Base-by-base conservation (phyloP, 2,329 filamentous ascomycete species). In the Conoideocrella luteorostrata region DNA sequence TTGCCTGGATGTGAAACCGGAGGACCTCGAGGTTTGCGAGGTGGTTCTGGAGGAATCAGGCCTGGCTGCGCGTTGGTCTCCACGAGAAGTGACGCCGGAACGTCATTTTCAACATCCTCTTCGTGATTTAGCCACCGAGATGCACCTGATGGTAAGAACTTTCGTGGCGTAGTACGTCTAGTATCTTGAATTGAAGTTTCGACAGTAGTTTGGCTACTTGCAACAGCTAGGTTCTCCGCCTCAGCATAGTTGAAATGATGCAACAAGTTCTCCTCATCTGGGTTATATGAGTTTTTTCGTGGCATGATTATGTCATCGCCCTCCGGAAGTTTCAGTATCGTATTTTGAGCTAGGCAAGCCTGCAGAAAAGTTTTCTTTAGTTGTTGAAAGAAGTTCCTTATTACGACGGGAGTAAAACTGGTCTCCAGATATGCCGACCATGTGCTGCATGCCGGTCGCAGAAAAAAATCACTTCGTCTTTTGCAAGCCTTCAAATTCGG, bases 21-120 rank as follows among this genome's bases (percentile, higher is more conserved):
- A 10, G 21, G 7, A n/a, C 33, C 38, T n/a, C 29, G 39, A 20
- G 39, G 23, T 15, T 12, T 10, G n/a, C 17, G n/a, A 11, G 30
- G 7, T 4, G 33, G 7, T 11, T 42, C 32, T 2, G 38, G 4
- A 6, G 21, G 20, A 12, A 9, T 22, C 22, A 26, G 34, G 15
- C 32, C 20, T n/a, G 15, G 5, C 18, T 34, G 34, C 13, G 46
- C 63, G 38, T 72, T 70, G 4, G 62, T 67, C 56, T 84, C 80
- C 17, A 84, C 73, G 15, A 84, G 59, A 15, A 84, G 64, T 3
- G 80, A 84, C 15, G 73, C 75, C 0, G 80, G 80, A 0, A 84
- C 80, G 53, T 83, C 80, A 43, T 82, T 79, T 44, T 77, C 73
- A 5, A 58, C 64, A 23, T 76, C 72, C 3, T 77, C 72, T 23